Evolutionary conservation across 257 asterid genomes (phyloP).

Genomic region (Solanum raphanifolium): DNA sequence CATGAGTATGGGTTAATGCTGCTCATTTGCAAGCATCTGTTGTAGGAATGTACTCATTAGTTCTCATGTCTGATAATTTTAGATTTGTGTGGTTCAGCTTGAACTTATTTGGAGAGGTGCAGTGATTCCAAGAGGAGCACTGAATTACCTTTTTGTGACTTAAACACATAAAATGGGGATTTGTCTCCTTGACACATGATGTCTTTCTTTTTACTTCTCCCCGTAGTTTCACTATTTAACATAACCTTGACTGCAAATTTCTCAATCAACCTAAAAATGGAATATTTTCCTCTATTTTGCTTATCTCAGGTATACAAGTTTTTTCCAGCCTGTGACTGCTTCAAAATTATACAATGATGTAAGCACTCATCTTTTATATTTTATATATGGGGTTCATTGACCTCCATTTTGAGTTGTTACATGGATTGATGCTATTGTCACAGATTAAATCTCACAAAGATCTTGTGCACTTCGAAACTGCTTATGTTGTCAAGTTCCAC

Average conservation of each 20-base stretch:
- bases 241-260: neutral
- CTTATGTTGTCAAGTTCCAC: conserved; percentile 93
- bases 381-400: neutral
- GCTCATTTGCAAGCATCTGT: neutral
- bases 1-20: neutral
- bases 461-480: conserved; percentile 94
- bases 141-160: neutral
- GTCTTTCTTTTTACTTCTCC: neutral
- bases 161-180: neutral
- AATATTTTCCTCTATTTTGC: neutral
- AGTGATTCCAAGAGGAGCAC: neutral
- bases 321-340: conserved; percentile 91
- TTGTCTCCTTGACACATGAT: neutral
- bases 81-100: neutral
- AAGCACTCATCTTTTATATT: conserved; percentile 10
- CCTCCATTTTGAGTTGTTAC: neutral
- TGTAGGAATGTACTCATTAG: neutral
- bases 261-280: neutral
- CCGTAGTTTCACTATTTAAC: neutral
- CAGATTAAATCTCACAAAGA: conserved; percentile 92
- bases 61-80: neutral
- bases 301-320: conserved; percentile 84
- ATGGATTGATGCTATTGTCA: conserved; percentile 8
- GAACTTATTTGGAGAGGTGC: neutral
- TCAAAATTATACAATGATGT: conserved; percentile 93